Base-by-base conservation (phyloP, 345 rosid species). In the Bruguiera sexangula region DNA sequence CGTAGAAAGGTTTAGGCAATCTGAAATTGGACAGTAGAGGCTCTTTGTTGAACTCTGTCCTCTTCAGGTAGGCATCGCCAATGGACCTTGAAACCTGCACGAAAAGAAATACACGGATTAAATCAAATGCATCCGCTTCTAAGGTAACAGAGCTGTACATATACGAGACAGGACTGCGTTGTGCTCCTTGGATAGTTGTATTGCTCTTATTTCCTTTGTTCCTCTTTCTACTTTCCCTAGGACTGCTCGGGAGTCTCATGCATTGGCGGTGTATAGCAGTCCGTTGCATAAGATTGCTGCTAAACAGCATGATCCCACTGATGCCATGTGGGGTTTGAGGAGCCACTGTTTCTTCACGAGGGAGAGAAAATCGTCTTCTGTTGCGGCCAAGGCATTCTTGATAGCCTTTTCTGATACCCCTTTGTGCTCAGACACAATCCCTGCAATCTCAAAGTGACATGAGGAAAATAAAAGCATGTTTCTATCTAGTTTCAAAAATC, bases 41-140 rank as follows among this genome's bases (percentile, higher is more conserved):
- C 76, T 89, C 90, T 85, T 79, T 81, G 81, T 89, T 91, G 91
- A 93, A 88, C 75, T 89, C 97, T 50, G 89, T 65, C 68, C 72
- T 86, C 65, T 91, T 89, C 16, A 91, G 85, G 78, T 89, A 89
- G 26, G 96, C 94, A 67, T 93, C 98, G 18, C 98, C 97, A 21
- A 93, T 84, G 34, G 98, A 86, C 73, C 85, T 86, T 46, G 97
- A 87, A 55, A 93, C 85, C 97, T 90, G 85, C 34, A 67, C 66
- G 8, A 8, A 8, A 30, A 36, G n/a, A 52, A 39, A 6, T 8
- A 22, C 60, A 32, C 15, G 19, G 8, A 43, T 43, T 16, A 43
- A n/a, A 55, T 30, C 27, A 19, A 30, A 10, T 21, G 29, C 29
- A 22, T 55, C 24, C 48, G 11, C 48, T 11, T 16, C 48, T 43